Evolutionary conservation across 192 early-diverging fungal genomes (phyloP).

Genomic region (Backusella morwellensis): DNA sequence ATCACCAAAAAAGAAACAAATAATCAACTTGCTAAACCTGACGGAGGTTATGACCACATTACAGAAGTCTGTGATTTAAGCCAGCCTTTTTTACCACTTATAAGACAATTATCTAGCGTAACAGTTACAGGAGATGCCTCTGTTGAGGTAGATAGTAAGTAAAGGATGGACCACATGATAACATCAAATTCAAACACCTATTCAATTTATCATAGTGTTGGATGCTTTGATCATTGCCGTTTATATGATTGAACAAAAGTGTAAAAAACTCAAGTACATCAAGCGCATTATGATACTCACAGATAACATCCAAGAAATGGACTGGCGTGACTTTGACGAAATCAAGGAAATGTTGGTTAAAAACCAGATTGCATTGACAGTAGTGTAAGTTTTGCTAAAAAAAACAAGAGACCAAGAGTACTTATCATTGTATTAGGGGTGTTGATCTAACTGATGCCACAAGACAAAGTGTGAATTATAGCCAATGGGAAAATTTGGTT

Average conservation of each 20-base stretch:
- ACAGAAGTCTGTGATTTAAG: not conserved
- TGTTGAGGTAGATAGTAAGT: not conserved
- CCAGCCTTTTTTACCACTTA: not conserved
- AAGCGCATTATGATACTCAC: not conserved
- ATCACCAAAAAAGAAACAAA: not conserved
- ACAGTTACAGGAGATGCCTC: not conserved
- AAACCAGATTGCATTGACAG: not conserved
- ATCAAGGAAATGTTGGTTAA: not conserved
- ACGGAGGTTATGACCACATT: not conserved
- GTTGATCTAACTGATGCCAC: not conserved
- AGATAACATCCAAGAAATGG: not conserved
- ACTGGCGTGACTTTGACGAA: not conserved
- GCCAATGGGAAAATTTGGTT: not conserved
- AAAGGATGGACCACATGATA: not conserved
- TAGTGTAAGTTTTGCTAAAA: not conserved
- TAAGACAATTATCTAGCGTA: not conserved
- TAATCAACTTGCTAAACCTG: not conserved
- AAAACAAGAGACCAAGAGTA: not conserved
- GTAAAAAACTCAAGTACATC: not conserved
- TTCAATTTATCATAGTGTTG: not conserved
- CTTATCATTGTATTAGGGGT: not conserved
- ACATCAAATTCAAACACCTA: not conserved
- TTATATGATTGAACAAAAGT: not conserved
- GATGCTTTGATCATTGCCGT: not conserved
- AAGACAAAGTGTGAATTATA: not conserved